Percentiles rank a stretch among this genome's conserved stretches.
These are phyloP conservation scores for Lentinula raphanica DNA, from an alignment of 768 basidiomycete genomes.

Conservation along the genomic window DNA sequence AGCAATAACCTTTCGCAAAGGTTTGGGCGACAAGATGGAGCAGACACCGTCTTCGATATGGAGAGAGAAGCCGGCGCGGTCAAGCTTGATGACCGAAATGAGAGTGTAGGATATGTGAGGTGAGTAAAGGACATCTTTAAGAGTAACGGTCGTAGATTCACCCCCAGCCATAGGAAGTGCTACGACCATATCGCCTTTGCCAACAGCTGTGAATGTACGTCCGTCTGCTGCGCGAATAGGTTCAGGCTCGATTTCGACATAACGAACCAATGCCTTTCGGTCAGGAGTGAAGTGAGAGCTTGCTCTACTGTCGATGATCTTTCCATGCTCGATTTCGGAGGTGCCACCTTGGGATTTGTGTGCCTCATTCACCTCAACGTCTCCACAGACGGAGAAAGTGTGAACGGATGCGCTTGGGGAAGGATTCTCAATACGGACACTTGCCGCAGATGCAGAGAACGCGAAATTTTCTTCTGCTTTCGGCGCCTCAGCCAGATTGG, in stretches of 20 bases:
- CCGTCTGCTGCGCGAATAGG: slow-evolving; percentile 25
- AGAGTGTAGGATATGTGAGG: slow-evolving; percentile 24
- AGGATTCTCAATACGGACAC: too few relatives aligned
- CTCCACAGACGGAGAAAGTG: too few relatives aligned
- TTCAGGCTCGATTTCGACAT: slow-evolving; percentile 6
- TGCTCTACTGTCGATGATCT: slow-evolving; percentile 28
- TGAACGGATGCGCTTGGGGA: too few relatives aligned
- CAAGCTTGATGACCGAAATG: slow-evolving; percentile 20
- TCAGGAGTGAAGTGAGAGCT: slow-evolving; percentile 28
- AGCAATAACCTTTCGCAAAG: slow-evolving; percentile 12
- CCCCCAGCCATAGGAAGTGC: slow-evolving; percentile 18
- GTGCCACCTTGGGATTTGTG: too few relatives aligned
- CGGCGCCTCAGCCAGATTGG: neutral
- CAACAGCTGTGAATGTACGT: slow-evolving; percentile 17
- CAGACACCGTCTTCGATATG: slow-evolving; percentile 10
- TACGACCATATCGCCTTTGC: slow-evolving; percentile 23
- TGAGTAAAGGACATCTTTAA: slow-evolving; percentile 21
- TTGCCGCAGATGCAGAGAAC: too few relatives aligned
- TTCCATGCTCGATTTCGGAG: neutral
- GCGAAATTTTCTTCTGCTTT: too few relatives aligned
- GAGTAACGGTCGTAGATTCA: slow-evolving; percentile 13
- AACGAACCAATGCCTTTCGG: slow-evolving; percentile 21
- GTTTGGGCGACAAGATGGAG: slow-evolving; percentile 8
- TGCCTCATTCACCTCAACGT: too few relatives aligned
- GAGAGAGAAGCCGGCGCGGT: slow-evolving; percentile 11